Evolutionary conservation across 805 yeast genomes (phyloP).

Genomic region (Candida tammaniensis): DNA sequence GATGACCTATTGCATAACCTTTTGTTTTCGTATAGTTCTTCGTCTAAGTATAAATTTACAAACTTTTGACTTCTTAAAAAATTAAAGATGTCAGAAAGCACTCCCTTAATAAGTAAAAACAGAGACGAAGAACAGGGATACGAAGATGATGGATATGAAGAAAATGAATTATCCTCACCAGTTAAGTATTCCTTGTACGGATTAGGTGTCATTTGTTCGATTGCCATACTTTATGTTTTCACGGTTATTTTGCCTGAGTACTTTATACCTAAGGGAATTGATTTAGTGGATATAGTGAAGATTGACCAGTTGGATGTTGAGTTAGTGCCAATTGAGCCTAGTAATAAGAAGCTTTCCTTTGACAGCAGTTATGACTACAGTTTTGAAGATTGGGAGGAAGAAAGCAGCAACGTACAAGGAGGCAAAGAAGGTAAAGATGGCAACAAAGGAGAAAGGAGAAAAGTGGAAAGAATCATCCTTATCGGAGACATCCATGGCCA

Average conservation of each 20-base stretch:
- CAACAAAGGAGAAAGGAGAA: not conserved
- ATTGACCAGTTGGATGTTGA: constrained; percentile 22
- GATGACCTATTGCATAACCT: too few species aligned
- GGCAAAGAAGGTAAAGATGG: not conserved
- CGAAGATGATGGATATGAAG: constrained; percentile 18
- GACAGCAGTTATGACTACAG: not conserved
- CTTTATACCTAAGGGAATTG: constrained; percentile 32
- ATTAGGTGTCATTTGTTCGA: constrained; percentile 12
- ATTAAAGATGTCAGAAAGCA: constrained; percentile 16
- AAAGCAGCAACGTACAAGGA: not conserved
- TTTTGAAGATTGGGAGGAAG: constrained; percentile 8
- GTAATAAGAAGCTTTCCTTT: not conserved
- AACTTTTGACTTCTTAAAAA: not conserved
- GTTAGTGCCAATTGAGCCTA: constrained; percentile 23
- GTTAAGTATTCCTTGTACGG: constrained; percentile 16
- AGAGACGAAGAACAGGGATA: constrained; percentile 9
- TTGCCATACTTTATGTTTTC: constrained; percentile 25
- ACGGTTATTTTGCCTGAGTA: constrained; percentile 30
- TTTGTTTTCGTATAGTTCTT: not conserved
- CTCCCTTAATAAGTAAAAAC: constrained; percentile 10
- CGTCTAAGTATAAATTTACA: not conserved
- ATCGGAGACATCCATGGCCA: constrained; percentile 92
- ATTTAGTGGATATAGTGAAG: constrained; percentile 22
- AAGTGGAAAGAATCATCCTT: constrained; percentile 52
- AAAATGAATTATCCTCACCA: constrained; percentile 10